Evolutionary conservation across 768 basidiomycete species (phyloP), one percentile per base, ranked within the genome.

Genomic region (Macrolepiota fuliginosa): DNA sequence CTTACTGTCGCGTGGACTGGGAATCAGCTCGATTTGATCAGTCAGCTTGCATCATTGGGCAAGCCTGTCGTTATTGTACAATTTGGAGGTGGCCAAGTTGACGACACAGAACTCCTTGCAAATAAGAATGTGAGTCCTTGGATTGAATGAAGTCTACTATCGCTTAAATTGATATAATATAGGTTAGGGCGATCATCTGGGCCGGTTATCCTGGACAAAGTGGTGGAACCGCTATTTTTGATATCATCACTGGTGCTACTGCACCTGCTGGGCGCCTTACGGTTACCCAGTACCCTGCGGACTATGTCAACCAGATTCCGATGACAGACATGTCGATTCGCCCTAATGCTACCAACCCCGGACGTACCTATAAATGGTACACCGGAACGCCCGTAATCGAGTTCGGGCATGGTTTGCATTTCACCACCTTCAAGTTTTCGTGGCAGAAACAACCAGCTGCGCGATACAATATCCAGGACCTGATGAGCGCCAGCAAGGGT

Each of bases 241-340:
- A 86, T 58, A 81, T 84, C 61, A 55, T 87, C 7, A 76, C 68
- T 0, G 84, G 85, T 24, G 83, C 81, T 55, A 72, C 70, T 22
- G 76, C 84, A 1, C 84, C 84, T 12, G 78, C 84, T 4, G 85
- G 84, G 17, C 83, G 84, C 42, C 78, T 86, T 7, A 74, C 80
- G 5, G 73, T 74, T 37, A 85, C 83, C 1, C 84, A 85, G 61
- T 86, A 85, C 67, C 81, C 82, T 10, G 76, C 78, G 13, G 73
- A 67, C 62, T 86, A 81, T 67, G 74, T 78, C 15, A 67, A 78
- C 57, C 71, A 79, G 63, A 74, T 85, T 17, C 74, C 75, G 1
- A 85, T 85, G 83, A 85, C 84, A 4, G 81, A 86, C 70, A 86
- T 86, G 83, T 73, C 68, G 1, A 70, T 85, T 39, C 83, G 81